Percentiles rank a stretch among this genome's conserved stretches.
Evolutionary conservation across 148 eudicot genomes (phyloP).

Genomic region (Vaccinium macrocarpon): DNA sequence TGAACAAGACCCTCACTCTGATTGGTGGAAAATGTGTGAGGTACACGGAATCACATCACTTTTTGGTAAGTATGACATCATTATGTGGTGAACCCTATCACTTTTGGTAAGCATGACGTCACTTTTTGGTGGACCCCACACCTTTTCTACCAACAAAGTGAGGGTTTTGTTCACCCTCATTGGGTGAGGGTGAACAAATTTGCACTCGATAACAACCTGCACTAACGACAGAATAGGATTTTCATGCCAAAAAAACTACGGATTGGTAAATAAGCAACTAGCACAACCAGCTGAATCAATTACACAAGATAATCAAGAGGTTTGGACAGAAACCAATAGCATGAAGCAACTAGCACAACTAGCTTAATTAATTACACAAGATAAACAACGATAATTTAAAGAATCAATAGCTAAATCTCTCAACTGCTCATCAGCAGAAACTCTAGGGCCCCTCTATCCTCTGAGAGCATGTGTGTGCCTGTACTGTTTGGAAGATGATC

Average conservation of each 20-base stretch:
- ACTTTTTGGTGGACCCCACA: too few species aligned
- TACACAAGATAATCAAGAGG: background rate
- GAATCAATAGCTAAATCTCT: background rate
- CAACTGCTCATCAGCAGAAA: background rate
- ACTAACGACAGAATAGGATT: background rate
- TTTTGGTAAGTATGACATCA: too few species aligned
- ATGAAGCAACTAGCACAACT: background rate
- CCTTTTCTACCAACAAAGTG: too few species aligned
- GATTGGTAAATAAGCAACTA: background rate
- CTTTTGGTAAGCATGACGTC: too few species aligned
- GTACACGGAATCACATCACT: too few species aligned
- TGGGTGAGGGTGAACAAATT: too few species aligned
- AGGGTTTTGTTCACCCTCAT: too few species aligned
- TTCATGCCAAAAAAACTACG: background rate
- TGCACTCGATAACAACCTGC: background rate
- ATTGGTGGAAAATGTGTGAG: too few species aligned
- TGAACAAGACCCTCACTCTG: too few species aligned
- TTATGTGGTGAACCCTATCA: too few species aligned
- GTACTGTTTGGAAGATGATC: background rate
- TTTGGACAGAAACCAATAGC: too few species aligned
- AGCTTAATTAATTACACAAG: background rate
- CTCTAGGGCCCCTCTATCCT: background rate
- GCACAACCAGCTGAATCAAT: background rate
- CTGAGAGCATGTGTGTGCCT: background rate
- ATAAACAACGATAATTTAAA: background rate